Conservation (phyloP, 2,329 filamentous ascomycete genomes). For the Beauveria scarabaeidicola region DNA sequence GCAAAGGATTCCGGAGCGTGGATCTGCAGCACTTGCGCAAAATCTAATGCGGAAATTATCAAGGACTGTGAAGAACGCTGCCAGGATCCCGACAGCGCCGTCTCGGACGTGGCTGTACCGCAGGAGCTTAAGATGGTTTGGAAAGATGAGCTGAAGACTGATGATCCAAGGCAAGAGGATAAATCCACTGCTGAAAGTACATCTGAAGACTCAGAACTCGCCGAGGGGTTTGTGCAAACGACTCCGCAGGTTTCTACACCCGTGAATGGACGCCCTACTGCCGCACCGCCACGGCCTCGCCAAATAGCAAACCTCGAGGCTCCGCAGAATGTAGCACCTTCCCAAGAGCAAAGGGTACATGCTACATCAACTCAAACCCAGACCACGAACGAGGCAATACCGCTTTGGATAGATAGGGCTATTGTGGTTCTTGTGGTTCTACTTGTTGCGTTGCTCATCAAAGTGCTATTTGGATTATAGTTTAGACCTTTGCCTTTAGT, state of each 20-base stretch:
- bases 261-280: not conserved
- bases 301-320: not conserved
- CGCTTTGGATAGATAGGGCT: slow-evolving; percentile 71
- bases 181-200: slow-evolving; percentile 32
- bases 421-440: slow-evolving; percentile 66
- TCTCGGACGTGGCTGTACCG: slow-evolving; percentile 41
- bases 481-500: not conserved
- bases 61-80: slow-evolving; percentile 54
- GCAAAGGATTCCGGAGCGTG: slow-evolving; percentile 59
- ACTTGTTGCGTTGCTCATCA: slow-evolving; percentile 61
- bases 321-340: slow-evolving; percentile 13
- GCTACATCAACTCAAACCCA: slow-evolving; percentile 5
- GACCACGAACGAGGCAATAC: slow-evolving; percentile 39
- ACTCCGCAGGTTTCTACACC: slow-evolving; percentile 19
- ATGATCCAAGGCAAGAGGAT: slow-evolving; percentile 13
- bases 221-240: slow-evolving; percentile 52
- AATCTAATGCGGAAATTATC: slow-evolving; percentile 66
- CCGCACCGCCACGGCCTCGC: not conserved
- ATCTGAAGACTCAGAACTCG: slow-evolving; percentile 32
- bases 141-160: slow-evolving; percentile 57
- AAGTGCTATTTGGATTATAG: slow-evolving; percentile 34
- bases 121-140: slow-evolving; percentile 58
- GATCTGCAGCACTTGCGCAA: slow-evolving; percentile 62
- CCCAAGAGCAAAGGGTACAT: slow-evolving; percentile 11
- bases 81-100: slow-evolving; percentile 22